Conservation (phyloP, 352 stramenopile genomes). For the Phytophthora palmivora region DNA sequence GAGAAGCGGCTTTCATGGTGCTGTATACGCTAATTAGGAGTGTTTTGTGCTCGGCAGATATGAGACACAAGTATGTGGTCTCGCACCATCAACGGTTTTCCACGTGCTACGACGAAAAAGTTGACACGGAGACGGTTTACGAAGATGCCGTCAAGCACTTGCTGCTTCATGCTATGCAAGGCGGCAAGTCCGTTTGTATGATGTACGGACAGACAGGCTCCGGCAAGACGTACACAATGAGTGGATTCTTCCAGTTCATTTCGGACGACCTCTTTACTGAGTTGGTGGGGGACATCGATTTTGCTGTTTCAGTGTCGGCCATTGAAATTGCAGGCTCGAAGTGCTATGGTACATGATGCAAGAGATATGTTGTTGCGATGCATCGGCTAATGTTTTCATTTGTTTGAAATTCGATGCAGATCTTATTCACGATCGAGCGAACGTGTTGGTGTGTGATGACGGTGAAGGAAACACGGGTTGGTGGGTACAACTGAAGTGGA, state of each 20-base stretch:
- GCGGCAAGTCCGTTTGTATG: constrained; percentile 80
- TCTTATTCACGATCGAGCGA: constrained; percentile 49
- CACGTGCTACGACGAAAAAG: constrained; percentile 77
- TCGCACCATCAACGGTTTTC: constrained; percentile 79
- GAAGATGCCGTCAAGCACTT: constrained; percentile 67
- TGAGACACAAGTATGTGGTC: constrained; percentile 90
- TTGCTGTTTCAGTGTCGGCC: constrained; percentile 54
- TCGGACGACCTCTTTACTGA: constrained; percentile 73
- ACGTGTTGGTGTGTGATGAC: constrained; percentile 81
- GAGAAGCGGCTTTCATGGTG: neutral
- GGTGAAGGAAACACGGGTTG: constrained; percentile 66
- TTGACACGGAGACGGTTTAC: constrained; percentile 83
- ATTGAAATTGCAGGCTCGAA: constrained; percentile 75
- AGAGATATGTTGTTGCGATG: neutral
- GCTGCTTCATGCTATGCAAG: constrained; percentile 69
- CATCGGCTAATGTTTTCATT: neutral
- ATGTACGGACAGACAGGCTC: constrained; percentile 82
- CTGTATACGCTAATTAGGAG: neutral
- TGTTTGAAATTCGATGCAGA: constrained; percentile 36
- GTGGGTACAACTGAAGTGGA: constrained; percentile 64
- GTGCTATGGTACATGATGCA: constrained; percentile 52
- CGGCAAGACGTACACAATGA: constrained; percentile 89
- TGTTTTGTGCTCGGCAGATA: constrained; percentile 57
- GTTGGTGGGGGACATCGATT: constrained; percentile 55
- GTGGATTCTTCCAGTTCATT: constrained; percentile 80